Conservation (phyloP, 176 grass and related monocot genomes). For the Paspalum notatum region DNA sequence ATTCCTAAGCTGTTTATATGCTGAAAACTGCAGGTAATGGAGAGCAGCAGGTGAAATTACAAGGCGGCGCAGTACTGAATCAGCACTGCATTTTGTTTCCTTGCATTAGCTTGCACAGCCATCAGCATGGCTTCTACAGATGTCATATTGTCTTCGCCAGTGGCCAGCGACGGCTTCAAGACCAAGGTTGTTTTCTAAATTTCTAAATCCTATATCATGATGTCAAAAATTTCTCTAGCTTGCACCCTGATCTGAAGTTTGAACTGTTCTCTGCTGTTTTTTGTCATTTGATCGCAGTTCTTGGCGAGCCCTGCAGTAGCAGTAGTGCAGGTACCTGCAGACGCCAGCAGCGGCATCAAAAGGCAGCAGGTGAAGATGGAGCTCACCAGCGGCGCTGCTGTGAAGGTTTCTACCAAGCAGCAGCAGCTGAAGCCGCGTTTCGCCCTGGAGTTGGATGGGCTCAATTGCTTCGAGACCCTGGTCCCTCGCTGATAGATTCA, state of each 20-base stretch:
- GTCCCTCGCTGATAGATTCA: conserved; percentile 22
- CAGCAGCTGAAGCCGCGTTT: conserved; percentile 43
- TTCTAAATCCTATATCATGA: not conserved
- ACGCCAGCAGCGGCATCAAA: not conserved
- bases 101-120: not conserved
- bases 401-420: conserved; percentile 1
- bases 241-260: not conserved
- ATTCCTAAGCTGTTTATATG: not conserved
- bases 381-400: not conserved
- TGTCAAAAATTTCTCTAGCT: not conserved
- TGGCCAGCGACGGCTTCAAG: not conserved
- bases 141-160: conserved; percentile 25
- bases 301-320: not conserved
- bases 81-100: not conserved
- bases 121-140: conserved; percentile 32
- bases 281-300: conserved; percentile 4
- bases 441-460: conserved; percentile 63
- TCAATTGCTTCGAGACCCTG: conserved; percentile 71
- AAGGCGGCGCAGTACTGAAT: not conserved
- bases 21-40: not conserved
- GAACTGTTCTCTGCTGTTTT: not conserved
- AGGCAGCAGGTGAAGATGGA: conserved; percentile 17
- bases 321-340: conserved; percentile 9
- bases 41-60: not conserved
- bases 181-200: conserved; percentile 3